Evolutionary conservation across 2,329 filamentous ascomycete genomes (phyloP), one percentile per base, ranked within the genome.

Genomic region (Penicillium rolfsii): DNA sequence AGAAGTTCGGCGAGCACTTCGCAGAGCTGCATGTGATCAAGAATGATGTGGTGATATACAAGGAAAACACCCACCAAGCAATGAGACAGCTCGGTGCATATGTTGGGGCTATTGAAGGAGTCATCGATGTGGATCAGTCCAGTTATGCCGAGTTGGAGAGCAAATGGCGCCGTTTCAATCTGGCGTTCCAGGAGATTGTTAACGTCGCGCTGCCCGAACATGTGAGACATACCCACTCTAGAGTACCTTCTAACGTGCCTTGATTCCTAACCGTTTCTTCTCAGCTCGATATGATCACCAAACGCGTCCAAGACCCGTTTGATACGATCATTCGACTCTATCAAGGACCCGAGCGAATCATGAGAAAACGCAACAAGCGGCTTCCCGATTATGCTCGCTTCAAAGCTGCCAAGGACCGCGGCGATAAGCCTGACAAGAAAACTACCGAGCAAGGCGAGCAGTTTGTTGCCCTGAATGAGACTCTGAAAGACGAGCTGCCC

Each of bases 351-450:
- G 91, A 93, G 52, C 85, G 93, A 61, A 89, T 95, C 4, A 97
- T 98, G 87, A 91, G 93, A 73, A 97, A 98, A 80, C 90, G 95
- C 26, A 89, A 93, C 69, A 98, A 98, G 81, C 89, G 91, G n/a
- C 85, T 96, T 14, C 81, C 94, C 16, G 93, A 97, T 72, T 98
- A 91, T 75, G 91, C 94, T 66, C 90, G 90, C 67, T 91, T 87
- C 68, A 88, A 91, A 71, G 86, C 90, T 67, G 83, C 93, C 60
- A 89, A 90, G 71, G 90, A 92, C 48, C 84, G 87, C 36, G 91
- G 92, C 64, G 93, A 96, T 76, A 96, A 91, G 68, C 83, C 92
- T 12, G 94, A 98, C 74, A 89, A 92, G 71, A 95, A 94, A 74
- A 89, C 93, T 4, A 82, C 86, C 16, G 92, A 96, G 68, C 86